A percentile compares a stretch with the other conserved stretches of the same genome.
Evolutionary conservation across 163 green algal species (phyloP).

Genomic region (Trebouxiophyceae sp.): DNA sequence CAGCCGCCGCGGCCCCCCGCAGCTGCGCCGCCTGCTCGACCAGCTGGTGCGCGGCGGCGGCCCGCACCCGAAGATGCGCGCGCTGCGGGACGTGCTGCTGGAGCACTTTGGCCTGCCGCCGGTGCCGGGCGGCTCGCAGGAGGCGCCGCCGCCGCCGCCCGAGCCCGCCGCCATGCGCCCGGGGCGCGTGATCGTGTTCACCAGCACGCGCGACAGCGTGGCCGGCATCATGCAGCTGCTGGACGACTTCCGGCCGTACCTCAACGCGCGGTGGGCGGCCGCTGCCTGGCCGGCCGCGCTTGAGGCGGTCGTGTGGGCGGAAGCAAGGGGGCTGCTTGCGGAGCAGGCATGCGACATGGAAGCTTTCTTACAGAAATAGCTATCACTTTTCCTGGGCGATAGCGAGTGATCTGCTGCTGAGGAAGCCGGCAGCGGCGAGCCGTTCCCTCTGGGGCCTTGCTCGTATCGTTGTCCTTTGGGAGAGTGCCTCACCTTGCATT

Average conservation of each 20-base stretch:
- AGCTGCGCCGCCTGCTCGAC: slow-evolving; percentile 18
- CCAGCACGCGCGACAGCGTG: slow-evolving; percentile 64
- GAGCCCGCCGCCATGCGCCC: background rate
- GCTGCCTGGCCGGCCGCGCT: too few relatives aligned
- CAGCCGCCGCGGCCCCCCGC: background rate
- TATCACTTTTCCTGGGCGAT: too few relatives aligned
- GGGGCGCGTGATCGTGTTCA: slow-evolving; percentile 84
- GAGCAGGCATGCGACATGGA: too few relatives aligned
- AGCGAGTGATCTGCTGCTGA: too few relatives aligned
- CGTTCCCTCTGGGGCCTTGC: too few relatives aligned
- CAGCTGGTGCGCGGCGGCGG: slow-evolving; percentile 11
- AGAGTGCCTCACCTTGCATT: too few relatives aligned
- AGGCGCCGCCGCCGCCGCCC: background rate
- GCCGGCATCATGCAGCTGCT: slow-evolving; percentile 55
- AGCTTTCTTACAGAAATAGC: too few relatives aligned
- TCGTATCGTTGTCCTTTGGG: too few relatives aligned
- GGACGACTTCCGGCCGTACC: slow-evolving; percentile 27
- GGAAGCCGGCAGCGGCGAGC: too few relatives aligned
- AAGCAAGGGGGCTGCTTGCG: too few relatives aligned
- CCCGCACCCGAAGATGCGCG: slow-evolving; percentile 48
- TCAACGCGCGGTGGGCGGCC: slow-evolving; percentile 24
- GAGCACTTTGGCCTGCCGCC: slow-evolving; percentile 45
- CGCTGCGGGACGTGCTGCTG: slow-evolving; percentile 44
- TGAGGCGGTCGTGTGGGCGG: too few relatives aligned
- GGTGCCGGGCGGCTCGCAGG: background rate